Percentiles rank a stretch among this genome's conserved stretches.
phyloP scores from a whole-genome alignment of 371 early-diverging fungal species.

The Smittium culicis region DNA sequence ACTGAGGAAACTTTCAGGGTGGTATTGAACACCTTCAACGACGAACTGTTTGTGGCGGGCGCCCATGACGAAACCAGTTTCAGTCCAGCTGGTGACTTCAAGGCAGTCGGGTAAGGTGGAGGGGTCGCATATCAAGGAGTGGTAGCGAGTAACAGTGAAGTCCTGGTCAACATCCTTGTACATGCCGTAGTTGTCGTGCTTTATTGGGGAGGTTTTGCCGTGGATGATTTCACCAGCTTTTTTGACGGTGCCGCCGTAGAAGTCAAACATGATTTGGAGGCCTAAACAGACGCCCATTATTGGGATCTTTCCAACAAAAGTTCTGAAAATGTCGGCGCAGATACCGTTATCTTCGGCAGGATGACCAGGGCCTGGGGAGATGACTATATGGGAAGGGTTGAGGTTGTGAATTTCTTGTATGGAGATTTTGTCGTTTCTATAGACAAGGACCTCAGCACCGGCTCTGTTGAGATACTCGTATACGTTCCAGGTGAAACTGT shows the following conservation, averaged over 20 bases:
- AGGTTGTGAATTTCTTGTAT: slow-evolving; percentile 59
- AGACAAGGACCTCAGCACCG: slow-evolving; percentile 82
- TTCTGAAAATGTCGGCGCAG: slow-evolving; percentile 61
- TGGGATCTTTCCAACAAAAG: slow-evolving; percentile 86
- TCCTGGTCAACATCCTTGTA: slow-evolving; percentile 69
- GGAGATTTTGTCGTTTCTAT: slow-evolving; percentile 84
- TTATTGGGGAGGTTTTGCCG: slow-evolving; percentile 77
- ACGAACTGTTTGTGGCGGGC: slow-evolving; percentile 75
- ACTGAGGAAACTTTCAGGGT: slow-evolving; percentile 89
- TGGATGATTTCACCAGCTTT: slow-evolving; percentile 88
- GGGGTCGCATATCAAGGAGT: slow-evolving; percentile 82
- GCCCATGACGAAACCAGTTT: slow-evolving; percentile 81
- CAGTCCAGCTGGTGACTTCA: slow-evolving; percentile 74
- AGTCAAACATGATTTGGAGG: slow-evolving; percentile 88
- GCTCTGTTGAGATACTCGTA: slow-evolving; percentile 82
- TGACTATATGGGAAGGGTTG: slow-evolving; percentile 79
- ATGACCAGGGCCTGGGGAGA: slow-evolving; percentile 93
- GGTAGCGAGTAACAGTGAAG: slow-evolving; percentile 82
- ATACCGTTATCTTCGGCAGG: slow-evolving; percentile 77
- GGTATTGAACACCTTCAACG: slow-evolving; percentile 93
- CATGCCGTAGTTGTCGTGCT: slow-evolving; percentile 78
- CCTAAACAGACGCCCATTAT: slow-evolving; percentile 95
- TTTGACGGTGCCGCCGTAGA: slow-evolving; percentile 80
- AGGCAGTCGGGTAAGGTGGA: slow-evolving; percentile 65
- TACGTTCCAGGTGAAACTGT: slow-evolving; percentile 94